Evolutionary conservation across 2,329 filamentous ascomycete genomes (phyloP), one percentile per base, ranked within the genome.

Genomic region (Botrytis fragariae): DNA sequence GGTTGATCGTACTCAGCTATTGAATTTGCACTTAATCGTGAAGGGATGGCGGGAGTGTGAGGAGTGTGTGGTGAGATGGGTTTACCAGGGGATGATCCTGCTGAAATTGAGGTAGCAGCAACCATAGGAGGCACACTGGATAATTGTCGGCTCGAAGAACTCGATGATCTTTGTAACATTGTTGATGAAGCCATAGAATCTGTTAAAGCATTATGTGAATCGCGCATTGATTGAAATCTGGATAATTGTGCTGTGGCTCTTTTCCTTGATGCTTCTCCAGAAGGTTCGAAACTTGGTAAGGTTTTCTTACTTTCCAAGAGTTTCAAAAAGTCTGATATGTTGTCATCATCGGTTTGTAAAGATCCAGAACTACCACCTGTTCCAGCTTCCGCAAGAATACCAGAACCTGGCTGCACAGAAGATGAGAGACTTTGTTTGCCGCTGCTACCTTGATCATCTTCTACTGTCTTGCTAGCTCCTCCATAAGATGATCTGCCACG

Each of bases 171-270:
- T 64, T 97, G 92, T 73, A 98, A 84, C 77, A 97, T 89, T 78
- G 94, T 88, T 0, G 95, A 98, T 0, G 94, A 96, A 42, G 93
- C 94, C 87, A 99, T 94, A 0, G 94, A 97, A 71, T 99, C 96
- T 0, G 94, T 97, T 59, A 99, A 87, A 8, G 90, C 92, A 72
- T 93, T 92, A 79, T 97, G 95, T 0, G 93, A 95, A 74, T 98
- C 95, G 76, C 90, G 89, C 93, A 98, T 95, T 74, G 89, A 88
- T 78, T 96, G 94, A 80, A 96, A 98, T 78, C 92, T 94, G 35
- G 90, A 92, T 59, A 97, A 86, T 77, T 95, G 93, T 60, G 93
- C 92, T 51, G 90, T 91, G 0, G 94, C 95, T 76, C 90, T 89
- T 80, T 92, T 93, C 65, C 91, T 91, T 0, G 91, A 88, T 37